These are phyloP conservation scores for Pyracantha coccinea DNA, from an alignment of 331 rosid species.

Conservation along the genomic window DNA sequence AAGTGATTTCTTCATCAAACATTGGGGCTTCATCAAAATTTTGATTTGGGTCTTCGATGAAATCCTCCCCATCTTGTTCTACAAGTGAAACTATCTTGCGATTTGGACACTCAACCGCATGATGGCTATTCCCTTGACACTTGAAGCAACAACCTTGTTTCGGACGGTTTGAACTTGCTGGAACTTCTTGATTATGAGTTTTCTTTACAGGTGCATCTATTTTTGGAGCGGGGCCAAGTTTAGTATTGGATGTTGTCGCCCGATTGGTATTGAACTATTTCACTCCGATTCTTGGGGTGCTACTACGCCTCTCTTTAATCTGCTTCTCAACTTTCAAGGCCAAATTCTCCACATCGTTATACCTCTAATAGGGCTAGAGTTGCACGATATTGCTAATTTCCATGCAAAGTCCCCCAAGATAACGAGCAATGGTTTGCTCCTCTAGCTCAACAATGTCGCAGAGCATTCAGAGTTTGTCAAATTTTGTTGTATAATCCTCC, in stretches of 20 bases:
- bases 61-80: background rate
- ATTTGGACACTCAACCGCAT: background rate
- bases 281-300: background rate
- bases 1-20: background rate
- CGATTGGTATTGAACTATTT: background rate
- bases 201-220: background rate
- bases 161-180: background rate
- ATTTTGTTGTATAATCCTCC: background rate
- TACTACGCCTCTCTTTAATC: background rate
- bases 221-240: background rate
- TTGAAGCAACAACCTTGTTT: background rate
- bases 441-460: background rate
- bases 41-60: background rate
- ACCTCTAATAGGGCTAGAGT: background rate
- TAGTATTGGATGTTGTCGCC: background rate
- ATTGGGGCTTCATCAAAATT: background rate
- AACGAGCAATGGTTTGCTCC: background rate
- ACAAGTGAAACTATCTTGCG: background rate
- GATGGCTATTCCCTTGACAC: background rate
- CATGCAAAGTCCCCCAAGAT: background rate
- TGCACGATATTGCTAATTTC: background rate
- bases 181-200: background rate
- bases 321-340: background rate
- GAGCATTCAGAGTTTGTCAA: background rate
- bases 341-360: background rate